Evolutionary conservation across 2,329 filamentous ascomycete genomes (phyloP), one percentile per base, ranked within the genome.

Genomic region (Stachybotrys elegans): DNA sequence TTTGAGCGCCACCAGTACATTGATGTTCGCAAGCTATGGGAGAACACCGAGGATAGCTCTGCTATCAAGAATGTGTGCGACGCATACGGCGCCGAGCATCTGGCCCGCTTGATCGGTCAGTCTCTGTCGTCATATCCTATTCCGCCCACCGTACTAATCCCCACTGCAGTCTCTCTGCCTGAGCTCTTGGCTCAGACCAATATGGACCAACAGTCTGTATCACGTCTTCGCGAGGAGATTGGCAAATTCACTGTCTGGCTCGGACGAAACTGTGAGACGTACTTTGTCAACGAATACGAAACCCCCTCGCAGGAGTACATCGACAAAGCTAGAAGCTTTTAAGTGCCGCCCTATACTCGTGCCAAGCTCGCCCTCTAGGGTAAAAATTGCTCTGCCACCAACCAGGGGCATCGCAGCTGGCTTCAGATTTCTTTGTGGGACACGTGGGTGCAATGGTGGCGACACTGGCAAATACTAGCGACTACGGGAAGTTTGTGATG

Each of bases 171-270:
- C 4, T 86, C 86, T 1, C 82, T 97, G 55, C 92, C 93, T 1
- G 93, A 98, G 61, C 81, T 97, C 32, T 83, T 97, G 49, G 91
- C 91, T 4, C 93, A 98, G 63, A 98, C 93, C 42, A 97, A 97
- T 68, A 95, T 98, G 90, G 93, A 97, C 59, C 76, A 85, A 43
- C 90, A 95, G 62, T 91, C 90, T 3, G 88, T 95, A 34, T 86
- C 84, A 49, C 86, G 90, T 38, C 79, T 97, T 21, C 84, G 90
- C 12, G 89, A 96, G 57, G 93, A 98, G 63, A 76, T 98, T 14
- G 78, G 81, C 53, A 92, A 90, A 66, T 84, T 98, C 66, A 88
- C 85, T 11, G 76, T 81, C 43, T 98, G 91, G 89, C 74, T 98
- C 44, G 79, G 84, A 47, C 86, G 84, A 54, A 82, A 92, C 57